These are phyloP conservation scores for Phanerochaete carnosa DNA, from an alignment of 768 basidiomycete species.

Conservation along the genomic window DNA sequence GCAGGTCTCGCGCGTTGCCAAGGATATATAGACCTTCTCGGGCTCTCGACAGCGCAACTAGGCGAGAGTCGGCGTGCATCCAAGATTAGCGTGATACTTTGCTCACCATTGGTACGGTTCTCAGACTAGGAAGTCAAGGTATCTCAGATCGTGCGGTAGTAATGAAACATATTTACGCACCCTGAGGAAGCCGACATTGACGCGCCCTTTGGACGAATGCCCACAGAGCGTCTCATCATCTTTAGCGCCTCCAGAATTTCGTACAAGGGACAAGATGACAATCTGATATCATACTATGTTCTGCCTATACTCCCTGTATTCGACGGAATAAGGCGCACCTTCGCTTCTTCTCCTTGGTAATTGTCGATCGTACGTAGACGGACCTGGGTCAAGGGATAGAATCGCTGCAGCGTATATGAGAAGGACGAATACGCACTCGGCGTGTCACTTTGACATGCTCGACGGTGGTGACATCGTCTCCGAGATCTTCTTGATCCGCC, in stretches of 20 bases:
- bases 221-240: conserved; percentile 32
- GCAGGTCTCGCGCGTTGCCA: conserved; percentile 59
- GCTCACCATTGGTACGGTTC: not conserved
- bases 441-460: conserved; percentile 50
- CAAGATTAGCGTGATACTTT: not conserved
- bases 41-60: conserved; percentile 70
- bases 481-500: conserved; percentile 26
- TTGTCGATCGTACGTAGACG: conserved; percentile 74
- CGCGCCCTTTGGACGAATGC: conserved; percentile 29
- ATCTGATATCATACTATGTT: conserved; percentile 32
- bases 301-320: too few relatives aligned
- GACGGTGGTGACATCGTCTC: conserved; percentile 51
- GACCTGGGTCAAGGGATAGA: conserved; percentile 37
- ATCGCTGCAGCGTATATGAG: not conserved
- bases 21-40: conserved; percentile 71
- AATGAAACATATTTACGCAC: conserved; percentile 30
- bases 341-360: conserved; percentile 75
- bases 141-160: not conserved
- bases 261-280: conserved; percentile 71
- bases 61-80: conserved; percentile 19
- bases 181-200: conserved; percentile 69
- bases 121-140: not conserved
- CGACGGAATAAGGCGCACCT: conserved; percentile 27
- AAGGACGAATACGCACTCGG: conserved; percentile 36
- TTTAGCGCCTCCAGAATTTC: conserved; percentile 56